Evolutionary conservation across 2,329 filamentous ascomycete genomes (phyloP), one percentile per base, ranked within the genome.

Genomic region (Seiridium cupressi): DNA sequence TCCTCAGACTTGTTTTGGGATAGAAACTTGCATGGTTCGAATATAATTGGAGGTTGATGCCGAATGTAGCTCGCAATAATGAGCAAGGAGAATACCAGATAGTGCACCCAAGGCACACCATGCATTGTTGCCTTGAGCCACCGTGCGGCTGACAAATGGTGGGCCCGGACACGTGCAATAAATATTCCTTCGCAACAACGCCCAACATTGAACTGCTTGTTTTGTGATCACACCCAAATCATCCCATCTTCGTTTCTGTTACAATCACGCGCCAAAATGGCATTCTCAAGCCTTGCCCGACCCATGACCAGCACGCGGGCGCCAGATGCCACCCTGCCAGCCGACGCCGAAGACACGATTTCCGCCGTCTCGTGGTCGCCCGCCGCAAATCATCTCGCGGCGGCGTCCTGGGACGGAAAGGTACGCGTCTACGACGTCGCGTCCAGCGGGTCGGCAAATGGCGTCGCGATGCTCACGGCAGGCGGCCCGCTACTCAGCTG

Each of bases 301-400:
- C 31, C 49, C 9, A 36, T 34, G 6, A 38, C 32, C 3, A 32
- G 32, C 13, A 34, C 49, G 38, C 18, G 38, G 35, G n/a, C 60
- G 44, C 44, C 62, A 8, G 70, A 72, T 48, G 56, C 69, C 44
- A 64, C 58, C 4, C 58, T 73, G 13, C 69, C 71, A 6, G 57
- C 62, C 3, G 70, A 71, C 57, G 66, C 67, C 10, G 58, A 68
- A 36, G 74, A 76, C 61, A 75, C 72, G 63, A 69, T 76, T 69
- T 70, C 69, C 47, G 66, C 71, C 42, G 47, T 76, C 62, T 70
- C 73, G 32, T 76, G 73, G 73, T 74, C 73, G 60, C 73, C 71
- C 3, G 62, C 62, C 40, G 61, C 66, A 34, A 64, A 73, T 51
- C 68, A 73, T 59, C 55, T 76, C 47, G 73, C 74, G 8, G 70